Base-by-base conservation (phyloP, 2,329 filamentous ascomycete species). In the Dichotomopilus funicola region DNA sequence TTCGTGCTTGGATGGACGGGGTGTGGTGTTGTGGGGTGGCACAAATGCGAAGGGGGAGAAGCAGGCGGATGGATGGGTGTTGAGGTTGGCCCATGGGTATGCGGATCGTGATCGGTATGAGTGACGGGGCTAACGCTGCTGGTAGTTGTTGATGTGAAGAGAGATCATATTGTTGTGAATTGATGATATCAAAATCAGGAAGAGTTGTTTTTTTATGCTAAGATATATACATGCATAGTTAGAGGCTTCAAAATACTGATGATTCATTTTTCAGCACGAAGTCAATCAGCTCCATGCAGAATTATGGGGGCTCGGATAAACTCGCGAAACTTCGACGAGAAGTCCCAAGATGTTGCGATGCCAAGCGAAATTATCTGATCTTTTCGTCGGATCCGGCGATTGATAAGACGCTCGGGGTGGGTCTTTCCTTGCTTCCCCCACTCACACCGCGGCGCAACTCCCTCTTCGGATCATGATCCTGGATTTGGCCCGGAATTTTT, bases 11-110 rank as follows among this genome's bases (percentile, higher is more conserved):
- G 74, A 75, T 58, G 76, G 73, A 3, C 74, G 72, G 49, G 75
- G 69, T 11, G 70, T 78, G 6, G 68, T 81, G 3, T 61, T 79
- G 10, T 82, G 78, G 78, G 79, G 79, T n/a, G 79, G 79, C 0
- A 57, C 73, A 3, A 74, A 75, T 60, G 70, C 67, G 0, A 66
- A 72, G 40, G 74, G 75, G 2, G 70, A 70, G 46, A 64, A 59
- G 12, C 69, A 73, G 49, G 68, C 66, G 1, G 71, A 74, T 57
- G 73, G 73, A 2, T 75, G 73, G 72, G 55, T 73, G 11, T 60
- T 75, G 43, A 63, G 60, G 49, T 40, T 68, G 43, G 62, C 62
- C 1, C 53, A 54, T 40, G 62, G 62, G 5, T 61, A 61, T 58
- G 60, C 60, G 9, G 62, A 63, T 49, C 36, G 54, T 43, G 59